A percentile compares a stretch with the other conserved stretches of the same genome.
These are phyloP conservation scores for Vitellaria paradoxa DNA, from an alignment of 179 eudicot genomes.

Conservation along the genomic window DNA sequence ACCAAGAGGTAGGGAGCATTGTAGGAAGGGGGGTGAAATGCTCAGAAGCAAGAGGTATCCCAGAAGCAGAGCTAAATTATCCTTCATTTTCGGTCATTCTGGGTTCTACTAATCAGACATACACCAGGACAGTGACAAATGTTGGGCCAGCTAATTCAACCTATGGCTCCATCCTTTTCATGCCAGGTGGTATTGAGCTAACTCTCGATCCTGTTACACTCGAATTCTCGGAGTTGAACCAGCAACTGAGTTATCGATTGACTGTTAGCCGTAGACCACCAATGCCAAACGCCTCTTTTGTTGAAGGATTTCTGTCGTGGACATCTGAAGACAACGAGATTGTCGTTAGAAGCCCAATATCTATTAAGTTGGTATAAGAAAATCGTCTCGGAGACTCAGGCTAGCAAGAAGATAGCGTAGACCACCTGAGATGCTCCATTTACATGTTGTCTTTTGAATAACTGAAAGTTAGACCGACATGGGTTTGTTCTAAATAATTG, in stretches of 20 bases:
- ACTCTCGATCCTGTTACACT: constrained; percentile 44
- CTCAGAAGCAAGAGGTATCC: constrained; percentile 30
- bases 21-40: constrained; percentile 43
- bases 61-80: constrained; percentile 59
- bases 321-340: neutral
- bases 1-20: constrained; percentile 38
- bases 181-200: constrained; percentile 40
- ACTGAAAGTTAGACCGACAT: neutral
- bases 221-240: constrained; percentile 21
- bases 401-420: neutral
- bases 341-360: constrained; percentile 27
- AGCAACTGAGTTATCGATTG: constrained; percentile 21
- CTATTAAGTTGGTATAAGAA: constrained; percentile 14
- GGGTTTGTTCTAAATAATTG: too few species aligned
- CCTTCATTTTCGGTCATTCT: constrained; percentile 58
- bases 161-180: constrained; percentile 39
- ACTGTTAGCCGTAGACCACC: constrained; percentile 11
- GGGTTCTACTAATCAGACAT: constrained; percentile 31
- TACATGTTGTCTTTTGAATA: neutral
- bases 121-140: constrained; percentile 61
- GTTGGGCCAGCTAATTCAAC: constrained; percentile 56
- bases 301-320: constrained; percentile 31
- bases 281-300: neutral
- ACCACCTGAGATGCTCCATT: too few species aligned
- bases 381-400: neutral